phyloP scores from a whole-genome alignment of 768 basidiomycete genomes.

The Coprinopsis sp. region DNA sequence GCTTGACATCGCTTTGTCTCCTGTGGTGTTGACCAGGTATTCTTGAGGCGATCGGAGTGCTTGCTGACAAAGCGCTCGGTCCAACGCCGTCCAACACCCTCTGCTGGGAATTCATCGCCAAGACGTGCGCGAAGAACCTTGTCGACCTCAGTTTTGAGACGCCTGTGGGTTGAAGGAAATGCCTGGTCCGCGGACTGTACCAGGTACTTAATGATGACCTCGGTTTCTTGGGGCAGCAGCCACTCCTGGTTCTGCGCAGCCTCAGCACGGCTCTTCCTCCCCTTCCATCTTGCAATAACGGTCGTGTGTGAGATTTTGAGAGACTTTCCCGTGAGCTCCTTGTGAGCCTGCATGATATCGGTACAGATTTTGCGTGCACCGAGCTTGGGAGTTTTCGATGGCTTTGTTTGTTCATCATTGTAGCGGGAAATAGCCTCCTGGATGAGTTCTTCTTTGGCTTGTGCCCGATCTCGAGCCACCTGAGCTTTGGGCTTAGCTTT shows the following conservation, averaged over 20 bases:
- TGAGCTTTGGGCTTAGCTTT: not conserved
- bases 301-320: conserved; percentile 16
- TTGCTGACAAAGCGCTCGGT: conserved; percentile 25
- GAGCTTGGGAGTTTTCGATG: not conserved
- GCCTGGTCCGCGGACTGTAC: conserved; percentile 25
- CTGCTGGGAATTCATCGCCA: conserved; percentile 24
- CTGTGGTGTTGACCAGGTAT: conserved; percentile 27
- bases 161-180: conserved; percentile 29
- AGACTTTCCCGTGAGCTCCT: conserved; percentile 11
- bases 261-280: conserved; percentile 16
- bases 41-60: conserved; percentile 23
- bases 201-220: conserved; percentile 24
- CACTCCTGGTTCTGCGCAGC: conserved; percentile 24
- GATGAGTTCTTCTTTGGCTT: conserved; percentile 1
- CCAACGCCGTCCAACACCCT: conserved; percentile 34
- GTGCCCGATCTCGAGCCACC: not conserved
- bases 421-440: not conserved
- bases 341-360: conserved; percentile 11
- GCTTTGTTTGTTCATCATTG: not conserved
- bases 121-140: conserved; percentile 21
- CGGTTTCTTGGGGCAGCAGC: conserved; percentile 26
- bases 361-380: conserved; percentile 12
- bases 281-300: conserved; percentile 15
- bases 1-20: conserved; percentile 30
- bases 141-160: conserved; percentile 31